phyloP scores from a whole-genome alignment of 75 land plant species.

The Cunninghamia lanceolata region DNA sequence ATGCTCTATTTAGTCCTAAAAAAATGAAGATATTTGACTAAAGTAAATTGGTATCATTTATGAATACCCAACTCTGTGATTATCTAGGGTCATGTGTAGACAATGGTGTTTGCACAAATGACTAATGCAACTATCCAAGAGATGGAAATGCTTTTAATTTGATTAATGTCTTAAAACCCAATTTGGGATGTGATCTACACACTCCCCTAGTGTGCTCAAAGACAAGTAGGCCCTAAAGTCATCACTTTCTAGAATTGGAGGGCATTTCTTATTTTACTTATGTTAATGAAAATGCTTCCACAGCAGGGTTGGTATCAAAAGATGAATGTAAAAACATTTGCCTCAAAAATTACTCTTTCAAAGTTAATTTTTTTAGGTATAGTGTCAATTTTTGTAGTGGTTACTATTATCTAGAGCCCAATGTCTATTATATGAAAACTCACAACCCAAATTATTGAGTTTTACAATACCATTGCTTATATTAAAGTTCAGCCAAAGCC shows the following conservation, averaged over 20 bases:
- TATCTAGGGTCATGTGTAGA: slow-evolving; percentile 19
- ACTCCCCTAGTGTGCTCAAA: too few species aligned
- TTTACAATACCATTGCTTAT: slow-evolving; percentile 17
- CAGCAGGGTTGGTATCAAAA: not conserved
- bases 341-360: slow-evolving; percentile 30
- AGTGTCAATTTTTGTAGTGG: slow-evolving; percentile 11
- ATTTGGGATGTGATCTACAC: too few species aligned
- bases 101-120: slow-evolving; percentile 18
- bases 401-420: slow-evolving; percentile 16
- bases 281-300: not conserved
- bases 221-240: not conserved
- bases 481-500: slow-evolving; percentile 15
- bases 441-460: not conserved
- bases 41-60: not conserved
- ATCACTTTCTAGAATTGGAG: not conserved
- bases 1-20: not conserved
- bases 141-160: too few species aligned
- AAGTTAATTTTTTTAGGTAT: slow-evolving; percentile 24
- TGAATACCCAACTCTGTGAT: not conserved
- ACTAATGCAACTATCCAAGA: slow-evolving; percentile 13
- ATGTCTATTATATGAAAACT: slow-evolving; percentile 15
- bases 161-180: too few species aligned
- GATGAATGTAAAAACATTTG: slow-evolving; percentile 30
- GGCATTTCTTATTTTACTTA: slow-evolving; percentile 19
- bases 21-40: too few species aligned